Conservation (phyloP, 192 early-diverging fungal species). For the Gamsiella multidivaricata region DNA sequence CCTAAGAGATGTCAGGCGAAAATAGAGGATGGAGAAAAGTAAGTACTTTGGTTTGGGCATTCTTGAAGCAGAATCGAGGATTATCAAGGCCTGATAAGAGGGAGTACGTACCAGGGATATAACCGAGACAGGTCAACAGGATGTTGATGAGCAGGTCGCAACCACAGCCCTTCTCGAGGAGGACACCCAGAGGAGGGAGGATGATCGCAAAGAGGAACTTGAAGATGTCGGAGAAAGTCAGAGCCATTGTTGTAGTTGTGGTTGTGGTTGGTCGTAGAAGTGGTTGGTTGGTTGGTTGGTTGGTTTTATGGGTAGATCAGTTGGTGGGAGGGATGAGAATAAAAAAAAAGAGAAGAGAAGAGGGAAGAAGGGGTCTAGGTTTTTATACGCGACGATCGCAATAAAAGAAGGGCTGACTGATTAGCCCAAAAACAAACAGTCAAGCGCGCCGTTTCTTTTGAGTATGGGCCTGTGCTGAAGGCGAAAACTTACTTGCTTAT, state of each 20-base stretch:
- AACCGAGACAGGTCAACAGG: conserved; percentile 74
- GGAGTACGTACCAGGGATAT: conserved; percentile 67
- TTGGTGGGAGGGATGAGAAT: not conserved
- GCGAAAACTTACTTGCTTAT: too few species aligned
- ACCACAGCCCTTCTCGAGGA: conserved; percentile 59
- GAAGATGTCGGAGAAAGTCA: conserved; percentile 64
- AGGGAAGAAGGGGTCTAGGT: not conserved
- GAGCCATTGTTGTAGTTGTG: conserved; percentile 63
- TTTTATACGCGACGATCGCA: not conserved
- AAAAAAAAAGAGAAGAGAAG: not conserved
- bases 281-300: conserved; percentile 1
- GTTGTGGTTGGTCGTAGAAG: too few species aligned
- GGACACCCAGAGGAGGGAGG: conserved; percentile 61
- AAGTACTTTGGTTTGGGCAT: not conserved
- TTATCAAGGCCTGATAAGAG: not conserved
- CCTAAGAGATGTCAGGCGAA: conserved; percentile 19
- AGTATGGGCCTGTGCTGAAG: too few species aligned
- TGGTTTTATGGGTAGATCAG: not conserved
- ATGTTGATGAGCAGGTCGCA: conserved; percentile 77
- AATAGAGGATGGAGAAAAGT: not conserved
- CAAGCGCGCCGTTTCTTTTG: too few species aligned
- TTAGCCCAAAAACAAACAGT: too few species aligned
- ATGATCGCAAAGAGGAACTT: conserved; percentile 62
- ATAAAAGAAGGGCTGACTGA: too few species aligned
- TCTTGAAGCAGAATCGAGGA: not conserved